Conservation (phyloP, 2,329 filamentous ascomycete species). For the Sclerotinia borealis region DNA sequence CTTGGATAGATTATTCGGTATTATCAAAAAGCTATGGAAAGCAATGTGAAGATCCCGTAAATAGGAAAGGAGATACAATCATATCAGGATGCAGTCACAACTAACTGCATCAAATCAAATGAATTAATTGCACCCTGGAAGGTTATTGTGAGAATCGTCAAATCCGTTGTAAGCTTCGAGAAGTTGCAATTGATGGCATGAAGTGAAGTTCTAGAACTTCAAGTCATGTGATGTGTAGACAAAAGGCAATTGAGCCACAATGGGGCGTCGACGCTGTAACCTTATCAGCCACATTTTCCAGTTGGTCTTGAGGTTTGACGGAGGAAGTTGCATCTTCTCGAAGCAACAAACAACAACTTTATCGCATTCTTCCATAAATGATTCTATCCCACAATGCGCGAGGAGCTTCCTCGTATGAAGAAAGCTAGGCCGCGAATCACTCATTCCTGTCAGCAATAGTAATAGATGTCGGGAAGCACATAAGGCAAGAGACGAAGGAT, state of each 20-base stretch:
- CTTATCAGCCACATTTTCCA: background rate
- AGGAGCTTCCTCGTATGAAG: background rate
- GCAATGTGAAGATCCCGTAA: too few species aligned
- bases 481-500: background rate
- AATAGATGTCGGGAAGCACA: background rate
- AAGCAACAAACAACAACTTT: background rate
- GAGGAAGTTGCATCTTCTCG: background rate
- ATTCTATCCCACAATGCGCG: background rate
- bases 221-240: background rate
- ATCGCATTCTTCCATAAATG: background rate
- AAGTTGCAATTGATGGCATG: too few species aligned
- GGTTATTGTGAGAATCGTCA: too few species aligned
- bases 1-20: too few species aligned
- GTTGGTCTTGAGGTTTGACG: background rate
- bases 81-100: too few species aligned
- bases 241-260: background rate
- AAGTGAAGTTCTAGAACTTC: background rate
- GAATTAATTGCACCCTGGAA: too few species aligned
- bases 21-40: too few species aligned
- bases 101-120: too few species aligned
- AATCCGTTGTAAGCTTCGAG: too few species aligned
- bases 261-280: too few species aligned
- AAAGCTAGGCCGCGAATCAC: background rate
- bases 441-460: background rate
- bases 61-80: too few species aligned